A percentile compares a stretch with the other conserved stretches of the same genome.
phyloP scores from a whole-genome alignment of 2,329 filamentous ascomycete genomes.

The Bipolaris sorokiniana region DNA sequence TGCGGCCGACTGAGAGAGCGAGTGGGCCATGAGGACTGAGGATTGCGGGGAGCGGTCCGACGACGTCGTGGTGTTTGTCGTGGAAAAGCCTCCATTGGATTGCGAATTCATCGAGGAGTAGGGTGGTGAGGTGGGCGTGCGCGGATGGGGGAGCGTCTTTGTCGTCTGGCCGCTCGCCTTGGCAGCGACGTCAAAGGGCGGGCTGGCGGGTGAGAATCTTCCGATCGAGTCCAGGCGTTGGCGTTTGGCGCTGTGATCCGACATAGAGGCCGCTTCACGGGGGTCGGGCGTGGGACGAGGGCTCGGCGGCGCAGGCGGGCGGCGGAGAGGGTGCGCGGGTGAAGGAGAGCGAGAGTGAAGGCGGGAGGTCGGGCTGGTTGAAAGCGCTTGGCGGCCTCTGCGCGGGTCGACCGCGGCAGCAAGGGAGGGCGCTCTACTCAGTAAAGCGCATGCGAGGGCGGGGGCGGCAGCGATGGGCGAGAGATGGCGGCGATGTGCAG shows the following conservation, averaged over 20 bases:
- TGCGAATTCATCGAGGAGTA: conserved; percentile 56
- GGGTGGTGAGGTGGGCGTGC: conserved; percentile 57
- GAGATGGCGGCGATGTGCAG: conserved; percentile 11
- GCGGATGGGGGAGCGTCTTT: conserved; percentile 52
- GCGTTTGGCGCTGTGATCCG: conserved; percentile 48
- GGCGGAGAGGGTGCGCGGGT: conserved; percentile 25
- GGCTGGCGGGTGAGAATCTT: conserved; percentile 55
- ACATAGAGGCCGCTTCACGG: conserved; percentile 34
- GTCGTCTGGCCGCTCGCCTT: conserved; percentile 47
- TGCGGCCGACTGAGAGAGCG: conserved; percentile 42
- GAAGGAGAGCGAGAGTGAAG: conserved; percentile 21
- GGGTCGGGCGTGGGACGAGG: conserved; percentile 9
- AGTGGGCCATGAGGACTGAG: conserved; percentile 49
- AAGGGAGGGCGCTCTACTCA: conserved; percentile 33
- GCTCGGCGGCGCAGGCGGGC: conserved; percentile 19
- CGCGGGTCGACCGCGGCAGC: conserved; percentile 42
- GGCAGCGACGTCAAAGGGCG: conserved; percentile 50
- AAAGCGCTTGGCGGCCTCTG: conserved; percentile 37
- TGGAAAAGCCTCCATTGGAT: conserved; percentile 45
- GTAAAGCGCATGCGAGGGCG: conserved; percentile 39
- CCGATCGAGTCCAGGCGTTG: conserved; percentile 49
- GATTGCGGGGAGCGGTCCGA: conserved; percentile 52
- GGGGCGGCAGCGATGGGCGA: conserved; percentile 11
- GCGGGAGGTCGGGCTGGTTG: conserved; percentile 22
- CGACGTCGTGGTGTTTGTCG: conserved; percentile 33